phyloP scores from a whole-genome alignment of 305 asterid genomes.

The Solanum hybrid region DNA sequence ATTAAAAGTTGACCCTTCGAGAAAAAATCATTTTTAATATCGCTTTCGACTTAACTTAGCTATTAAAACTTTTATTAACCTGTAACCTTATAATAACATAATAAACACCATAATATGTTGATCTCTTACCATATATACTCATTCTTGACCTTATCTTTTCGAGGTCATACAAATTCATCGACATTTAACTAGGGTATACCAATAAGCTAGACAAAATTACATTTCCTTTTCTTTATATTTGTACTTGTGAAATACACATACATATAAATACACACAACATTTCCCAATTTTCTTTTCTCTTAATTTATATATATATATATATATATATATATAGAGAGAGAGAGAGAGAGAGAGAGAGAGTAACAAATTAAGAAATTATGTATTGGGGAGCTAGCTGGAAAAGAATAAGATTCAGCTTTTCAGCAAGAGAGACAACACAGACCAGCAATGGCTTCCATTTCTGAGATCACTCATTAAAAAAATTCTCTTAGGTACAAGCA shows the following conservation, averaged over 20 bases:
- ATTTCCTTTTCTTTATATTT: not conserved
- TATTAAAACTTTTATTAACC: not conserved
- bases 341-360: not conserved
- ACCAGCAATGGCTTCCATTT: constrained; percentile 3
- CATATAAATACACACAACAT: not conserved
- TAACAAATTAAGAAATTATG: not conserved
- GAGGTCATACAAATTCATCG: not conserved
- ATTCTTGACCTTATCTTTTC: not conserved
- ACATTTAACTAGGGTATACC: not conserved
- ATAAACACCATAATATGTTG: not conserved
- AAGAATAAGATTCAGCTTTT: constrained; percentile 1
- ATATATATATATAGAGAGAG: not conserved
- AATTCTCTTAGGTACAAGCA: not conserved
- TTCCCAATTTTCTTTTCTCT: not conserved
- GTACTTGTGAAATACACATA: not conserved
- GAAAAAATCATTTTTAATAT: not conserved
- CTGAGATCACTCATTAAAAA: not conserved
- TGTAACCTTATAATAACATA: not conserved
- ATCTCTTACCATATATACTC: not conserved
- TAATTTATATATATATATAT: not conserved
- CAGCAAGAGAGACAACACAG: not conserved
- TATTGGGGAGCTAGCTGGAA: not conserved
- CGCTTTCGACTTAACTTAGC: not conserved
- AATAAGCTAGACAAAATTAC: not conserved
- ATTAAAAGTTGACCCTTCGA: not conserved